These are phyloP conservation scores for Rosa multiflora DNA, from an alignment of 306 rosid genomes.

Conservation along the genomic window DNA sequence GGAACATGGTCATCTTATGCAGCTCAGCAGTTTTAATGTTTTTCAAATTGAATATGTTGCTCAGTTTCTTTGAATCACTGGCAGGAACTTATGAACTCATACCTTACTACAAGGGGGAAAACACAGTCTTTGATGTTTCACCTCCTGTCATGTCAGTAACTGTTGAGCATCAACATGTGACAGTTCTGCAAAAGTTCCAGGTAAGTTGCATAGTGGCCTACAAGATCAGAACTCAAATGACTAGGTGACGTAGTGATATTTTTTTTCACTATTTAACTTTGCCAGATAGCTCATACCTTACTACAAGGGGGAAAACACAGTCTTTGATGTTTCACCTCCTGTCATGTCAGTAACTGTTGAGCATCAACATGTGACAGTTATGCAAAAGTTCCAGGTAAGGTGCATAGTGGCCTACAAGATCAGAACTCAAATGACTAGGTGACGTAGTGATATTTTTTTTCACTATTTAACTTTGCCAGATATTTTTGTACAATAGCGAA, in stretches of 20 bases:
- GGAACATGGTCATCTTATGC: slow-evolving; percentile 24
- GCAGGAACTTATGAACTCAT: slow-evolving; percentile 83
- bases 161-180: slow-evolving; percentile 80
- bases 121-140: slow-evolving; percentile 92
- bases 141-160: slow-evolving; percentile 67
- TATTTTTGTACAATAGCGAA: not conserved
- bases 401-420: slow-evolving; percentile 1
- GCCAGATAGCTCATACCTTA: slow-evolving; percentile 63
- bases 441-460: not conserved
- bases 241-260: not conserved
- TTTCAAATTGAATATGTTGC: slow-evolving; percentile 2
- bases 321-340: slow-evolving; percentile 93
- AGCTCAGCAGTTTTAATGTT: slow-evolving; percentile 7
- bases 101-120: slow-evolving; percentile 97
- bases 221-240: not conserved
- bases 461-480: not conserved
- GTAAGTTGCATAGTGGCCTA: slow-evolving; percentile 34
- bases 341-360: slow-evolving; percentile 61
- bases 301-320: slow-evolving; percentile 96
- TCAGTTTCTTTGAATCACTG: slow-evolving; percentile 27
- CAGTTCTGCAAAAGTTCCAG: slow-evolving; percentile 84
- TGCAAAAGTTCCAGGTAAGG: slow-evolving; percentile 86
- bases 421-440: not conserved
- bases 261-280: not conserved
- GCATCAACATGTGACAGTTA: slow-evolving; percentile 78